A percentile compares a stretch with the other conserved stretches of the same genome.
These are phyloP conservation scores for Tricholoma furcatifolium DNA, from an alignment of 768 basidiomycete species.

Conservation along the genomic window DNA sequence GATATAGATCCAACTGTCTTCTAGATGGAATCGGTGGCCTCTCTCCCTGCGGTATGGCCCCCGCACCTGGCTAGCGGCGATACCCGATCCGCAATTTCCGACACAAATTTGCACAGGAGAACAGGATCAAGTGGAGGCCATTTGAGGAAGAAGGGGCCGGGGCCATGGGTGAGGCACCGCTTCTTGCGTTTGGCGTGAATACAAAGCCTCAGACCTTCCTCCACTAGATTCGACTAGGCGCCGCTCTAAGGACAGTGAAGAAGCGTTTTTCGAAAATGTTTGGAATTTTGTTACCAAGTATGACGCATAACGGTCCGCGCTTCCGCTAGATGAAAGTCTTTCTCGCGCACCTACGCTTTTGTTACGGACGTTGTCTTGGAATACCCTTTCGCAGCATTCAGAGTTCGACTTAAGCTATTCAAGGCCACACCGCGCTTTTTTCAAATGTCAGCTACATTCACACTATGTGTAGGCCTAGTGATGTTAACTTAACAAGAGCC, in stretches of 20 bases:
- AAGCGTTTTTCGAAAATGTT: neutral
- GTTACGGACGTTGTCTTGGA: no score
- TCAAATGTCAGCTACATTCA: no score
- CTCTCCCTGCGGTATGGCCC: slow-evolving; percentile 1
- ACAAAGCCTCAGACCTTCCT: neutral
- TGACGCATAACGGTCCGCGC: no score
- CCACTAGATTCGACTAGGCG: neutral
- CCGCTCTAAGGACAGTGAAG: neutral
- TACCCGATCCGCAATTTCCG: neutral
- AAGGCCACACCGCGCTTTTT: no score
- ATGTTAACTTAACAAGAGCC: no score
- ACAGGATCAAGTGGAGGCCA: slow-evolving; percentile 5
- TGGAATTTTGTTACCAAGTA: neutral
- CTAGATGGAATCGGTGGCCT: slow-evolving; percentile 3
- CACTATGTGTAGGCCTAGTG: no score
- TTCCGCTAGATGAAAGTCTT: no score
- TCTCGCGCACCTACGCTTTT: no score
- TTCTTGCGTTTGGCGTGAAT: neutral
- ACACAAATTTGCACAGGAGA: neutral
- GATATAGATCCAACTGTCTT: neutral
- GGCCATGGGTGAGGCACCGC: neutral
- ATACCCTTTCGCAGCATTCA: no score
- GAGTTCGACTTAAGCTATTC: no score
- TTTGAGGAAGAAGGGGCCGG: neutral
- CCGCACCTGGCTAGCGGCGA: neutral